A percentile compares a stretch with the other conserved stretches of the same genome.
These are phyloP conservation scores for Fraxinus quadrangulata DNA, from an alignment of 257 asterid genomes.

Conservation along the genomic window DNA sequence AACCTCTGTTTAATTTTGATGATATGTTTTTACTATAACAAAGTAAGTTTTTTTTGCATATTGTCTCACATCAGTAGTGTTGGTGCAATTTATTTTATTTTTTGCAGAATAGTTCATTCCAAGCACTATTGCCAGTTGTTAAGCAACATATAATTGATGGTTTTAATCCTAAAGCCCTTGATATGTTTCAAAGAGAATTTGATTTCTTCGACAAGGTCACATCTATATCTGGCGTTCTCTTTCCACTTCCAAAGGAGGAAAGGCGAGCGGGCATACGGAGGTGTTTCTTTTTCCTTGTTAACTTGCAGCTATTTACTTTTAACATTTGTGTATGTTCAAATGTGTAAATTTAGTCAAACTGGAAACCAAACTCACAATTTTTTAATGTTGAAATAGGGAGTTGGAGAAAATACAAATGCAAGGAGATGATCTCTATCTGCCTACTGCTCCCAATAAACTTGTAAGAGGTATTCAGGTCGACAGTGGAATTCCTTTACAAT, in stretches of 20 bases:
- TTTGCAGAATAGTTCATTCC: constrained; percentile 68
- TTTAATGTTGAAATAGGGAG: constrained; percentile 56
- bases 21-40: not conserved
- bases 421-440: constrained; percentile 95
- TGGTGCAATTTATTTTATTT: constrained; percentile 13
- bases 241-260: constrained; percentile 91
- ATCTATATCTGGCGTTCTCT: constrained; percentile 94
- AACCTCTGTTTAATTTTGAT: constrained; percentile 16
- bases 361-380: not conserved
- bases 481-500: constrained; percentile 96
- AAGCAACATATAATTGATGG: constrained; percentile 83
- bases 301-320: constrained; percentile 25
- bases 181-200: constrained; percentile 78
- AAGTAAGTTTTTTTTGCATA: constrained; percentile 21
- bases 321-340: constrained; percentile 15
- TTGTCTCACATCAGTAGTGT: constrained; percentile 5
- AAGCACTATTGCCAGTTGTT: constrained; percentile 77
- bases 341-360: constrained; percentile 9
- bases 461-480: constrained; percentile 89
- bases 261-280: constrained; percentile 94
- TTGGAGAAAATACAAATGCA: constrained; percentile 84
- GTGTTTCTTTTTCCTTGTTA: constrained; percentile 39
- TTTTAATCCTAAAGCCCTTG: constrained; percentile 75
- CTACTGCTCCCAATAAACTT: constrained; percentile 88
- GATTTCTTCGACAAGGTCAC: constrained; percentile 99